phyloP scores from a whole-genome alignment of 2,329 filamentous ascomycete species.

The Calonectria pseudoreteaudii region DNA sequence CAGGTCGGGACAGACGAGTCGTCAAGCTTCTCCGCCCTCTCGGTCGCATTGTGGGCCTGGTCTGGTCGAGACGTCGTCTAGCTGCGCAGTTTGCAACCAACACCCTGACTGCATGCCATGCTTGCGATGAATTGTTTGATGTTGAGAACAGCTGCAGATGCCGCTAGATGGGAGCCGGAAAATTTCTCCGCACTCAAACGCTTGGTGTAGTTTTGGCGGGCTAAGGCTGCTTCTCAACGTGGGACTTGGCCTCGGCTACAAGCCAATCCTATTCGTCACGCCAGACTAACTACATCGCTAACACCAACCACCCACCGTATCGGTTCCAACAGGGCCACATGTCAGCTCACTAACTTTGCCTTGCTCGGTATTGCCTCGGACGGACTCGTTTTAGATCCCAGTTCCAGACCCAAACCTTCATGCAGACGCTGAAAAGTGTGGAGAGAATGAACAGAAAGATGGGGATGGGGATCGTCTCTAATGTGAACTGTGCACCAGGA shows the following conservation, averaged over 20 bases:
- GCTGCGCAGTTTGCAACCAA: neutral
- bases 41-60: neutral
- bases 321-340: neutral
- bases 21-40: neutral
- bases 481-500: neutral
- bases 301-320: neutral
- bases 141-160: neutral
- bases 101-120: neutral
- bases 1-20: neutral
- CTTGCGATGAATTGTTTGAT: neutral
- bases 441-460: neutral
- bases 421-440: neutral
- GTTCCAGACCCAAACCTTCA: neutral
- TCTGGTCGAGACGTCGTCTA: neutral
- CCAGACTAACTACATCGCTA: neutral
- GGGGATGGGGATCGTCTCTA: neutral
- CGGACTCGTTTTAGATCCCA: neutral
- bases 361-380: constrained; percentile 6
- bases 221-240: neutral
- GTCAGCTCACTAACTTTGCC: neutral
- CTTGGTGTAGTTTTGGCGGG: neutral
- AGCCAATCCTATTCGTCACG: neutral
- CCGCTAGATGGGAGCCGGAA: neutral
- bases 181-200: neutral
- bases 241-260: neutral